phyloP scores from a whole-genome alignment of 225 moss, liverwort and hornwort species.

The Bryoerythrophyllum caledonicum region DNA sequence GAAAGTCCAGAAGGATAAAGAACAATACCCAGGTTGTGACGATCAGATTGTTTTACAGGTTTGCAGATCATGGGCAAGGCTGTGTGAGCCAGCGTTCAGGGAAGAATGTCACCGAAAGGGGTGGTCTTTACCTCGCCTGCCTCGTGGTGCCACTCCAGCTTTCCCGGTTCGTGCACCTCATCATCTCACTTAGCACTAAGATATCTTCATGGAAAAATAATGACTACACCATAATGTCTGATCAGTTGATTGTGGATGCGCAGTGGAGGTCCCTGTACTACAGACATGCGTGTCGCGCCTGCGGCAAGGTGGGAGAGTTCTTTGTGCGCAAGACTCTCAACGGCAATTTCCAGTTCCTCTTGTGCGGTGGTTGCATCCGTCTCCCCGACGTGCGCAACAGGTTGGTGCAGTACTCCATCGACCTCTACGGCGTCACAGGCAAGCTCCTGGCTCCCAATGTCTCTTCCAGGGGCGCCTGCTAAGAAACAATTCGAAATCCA shows the following conservation, averaged over 20 bases:
- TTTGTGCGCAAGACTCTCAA: constrained; percentile 60
- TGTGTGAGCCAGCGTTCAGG: constrained; percentile 52
- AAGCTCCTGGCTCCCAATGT: constrained; percentile 57
- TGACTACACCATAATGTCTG: no score
- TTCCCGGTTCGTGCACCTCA: constrained; percentile 38
- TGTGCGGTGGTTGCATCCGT: constrained; percentile 56
- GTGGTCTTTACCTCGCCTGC: constrained; percentile 60
- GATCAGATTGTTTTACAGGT: constrained; percentile 30
- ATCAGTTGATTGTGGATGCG: background rate
- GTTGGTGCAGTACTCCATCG: constrained; percentile 63
- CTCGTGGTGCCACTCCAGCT: constrained; percentile 54
- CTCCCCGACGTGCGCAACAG: constrained; percentile 45
- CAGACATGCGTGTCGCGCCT: constrained; percentile 59
- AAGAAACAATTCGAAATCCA: background rate
- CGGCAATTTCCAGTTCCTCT: constrained; percentile 58
- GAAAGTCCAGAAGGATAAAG: no score
- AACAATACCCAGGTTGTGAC: background rate
- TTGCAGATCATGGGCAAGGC: constrained; percentile 54
- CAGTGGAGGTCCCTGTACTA: constrained; percentile 70
- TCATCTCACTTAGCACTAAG: background rate
- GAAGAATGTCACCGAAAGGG: constrained; percentile 53
- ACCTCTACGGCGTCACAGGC: constrained; percentile 58
- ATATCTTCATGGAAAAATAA: background rate
- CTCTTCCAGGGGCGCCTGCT: constrained; percentile 38
- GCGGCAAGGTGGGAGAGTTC: constrained; percentile 62